Evolutionary conservation across 2,329 filamentous ascomycete genomes (phyloP), one percentile per base, ranked within the genome.

Genomic region (Uncinocarpus reesii): DNA sequence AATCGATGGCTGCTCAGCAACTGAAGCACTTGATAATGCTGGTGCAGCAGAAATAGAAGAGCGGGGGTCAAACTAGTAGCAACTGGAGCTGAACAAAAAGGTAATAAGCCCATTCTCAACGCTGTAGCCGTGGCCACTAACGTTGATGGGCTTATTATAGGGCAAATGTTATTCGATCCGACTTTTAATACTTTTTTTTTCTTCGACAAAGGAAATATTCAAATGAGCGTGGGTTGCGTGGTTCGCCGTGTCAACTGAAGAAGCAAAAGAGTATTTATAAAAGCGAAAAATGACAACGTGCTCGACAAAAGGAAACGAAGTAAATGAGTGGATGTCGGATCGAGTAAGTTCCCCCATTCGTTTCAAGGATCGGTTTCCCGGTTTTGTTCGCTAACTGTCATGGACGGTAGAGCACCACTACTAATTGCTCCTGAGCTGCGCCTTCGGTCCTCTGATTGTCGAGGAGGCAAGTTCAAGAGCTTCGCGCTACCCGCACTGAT

Each of bases 401-500:
- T 15, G 7, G 40, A 35, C 21, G 47, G 43, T n/a, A 50, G 24
- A 10, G 46, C 44, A 15, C 47, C 50, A 31, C 43, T 50, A 26
- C 48, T 53, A 2, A 38, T 44, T 11, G 52, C 49, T 18, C 32
- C 51, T 18, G 36, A 20, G 28, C 53, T 55, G 23, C 42, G 31
- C 31, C 51, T 38, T 34, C 68, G 72, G 35, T 64, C 67, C 53
- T 81, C 79, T 10, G 78, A 82, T 37, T 63, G 62, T 21, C 77
- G 73, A 16, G 74, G 73, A 40, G 28, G 31, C 29, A 89, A 73
- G 42, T 88, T 80, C 42, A 92, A 68, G 44, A 90, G 66, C 64
- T 79, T 84, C 8, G 84, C 84, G 59, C 83, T 89, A 42, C 85
- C 85, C 37, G 84, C 83, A 59, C 84, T 89, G 58, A 88, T 80